Evolutionary conservation across 2,329 filamentous ascomycete genomes (phyloP).

Genomic region (Bertia moriformis): DNA sequence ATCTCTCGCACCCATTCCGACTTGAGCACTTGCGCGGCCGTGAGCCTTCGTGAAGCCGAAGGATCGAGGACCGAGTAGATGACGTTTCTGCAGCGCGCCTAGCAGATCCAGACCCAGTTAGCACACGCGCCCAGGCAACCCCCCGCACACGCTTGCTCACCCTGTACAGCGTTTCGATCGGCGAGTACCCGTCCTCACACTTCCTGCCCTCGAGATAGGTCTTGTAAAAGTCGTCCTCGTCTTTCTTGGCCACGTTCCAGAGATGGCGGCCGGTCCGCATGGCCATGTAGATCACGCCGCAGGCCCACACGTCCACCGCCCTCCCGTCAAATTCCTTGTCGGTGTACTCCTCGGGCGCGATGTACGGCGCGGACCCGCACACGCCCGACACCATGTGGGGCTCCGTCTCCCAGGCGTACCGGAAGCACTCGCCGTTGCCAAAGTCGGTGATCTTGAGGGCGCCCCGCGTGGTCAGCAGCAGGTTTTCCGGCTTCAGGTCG

Average conservation of each 20-base stretch:
- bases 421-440: constrained; percentile 96
- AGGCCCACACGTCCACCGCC: constrained; percentile 97
- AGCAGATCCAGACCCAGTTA: neutral
- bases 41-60: constrained; percentile 81
- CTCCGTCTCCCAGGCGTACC: constrained; percentile 98
- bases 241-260: constrained; percentile 88
- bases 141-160: constrained; percentile 37
- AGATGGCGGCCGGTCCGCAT: constrained; percentile 94
- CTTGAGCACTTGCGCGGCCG: constrained; percentile 88
- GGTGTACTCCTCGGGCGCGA: constrained; percentile 88
- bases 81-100: constrained; percentile 95
- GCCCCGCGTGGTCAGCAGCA: constrained; percentile 62
- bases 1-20: constrained; percentile 98
- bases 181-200: constrained; percentile 88
- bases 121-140: neutral
- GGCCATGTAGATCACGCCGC: constrained; percentile 98
- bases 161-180: constrained; percentile 87
- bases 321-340: constrained; percentile 93
- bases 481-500: constrained; percentile 94
- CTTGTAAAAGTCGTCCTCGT: constrained; percentile 93
- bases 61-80: constrained; percentile 98
- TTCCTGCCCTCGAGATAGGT: constrained; percentile 83
- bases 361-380: constrained; percentile 92
- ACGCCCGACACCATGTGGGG: constrained; percentile 96
- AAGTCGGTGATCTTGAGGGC: constrained; percentile 93